Evolutionary conservation across 192 early-diverging fungal species (phyloP).

Genomic region (Coemansia sp.): DNA sequence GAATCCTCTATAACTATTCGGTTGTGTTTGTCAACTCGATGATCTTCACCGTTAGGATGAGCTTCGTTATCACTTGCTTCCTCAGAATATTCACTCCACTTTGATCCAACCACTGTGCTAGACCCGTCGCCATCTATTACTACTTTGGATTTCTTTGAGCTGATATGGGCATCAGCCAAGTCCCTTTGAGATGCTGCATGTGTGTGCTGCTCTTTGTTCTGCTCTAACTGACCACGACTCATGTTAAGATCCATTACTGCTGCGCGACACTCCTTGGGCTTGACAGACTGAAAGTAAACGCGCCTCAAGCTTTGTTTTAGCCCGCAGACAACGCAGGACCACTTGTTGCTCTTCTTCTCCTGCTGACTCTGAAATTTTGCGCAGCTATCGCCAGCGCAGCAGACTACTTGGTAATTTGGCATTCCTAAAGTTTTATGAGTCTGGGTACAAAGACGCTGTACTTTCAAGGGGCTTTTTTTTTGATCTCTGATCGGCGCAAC

Average conservation of each 20-base stretch:
- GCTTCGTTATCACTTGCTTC: not conserved
- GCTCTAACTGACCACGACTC: constrained; percentile 24
- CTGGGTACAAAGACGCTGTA: no score
- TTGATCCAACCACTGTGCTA: constrained; percentile 1
- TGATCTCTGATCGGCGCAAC: no score
- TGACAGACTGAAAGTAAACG: constrained; percentile 42
- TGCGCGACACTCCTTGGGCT: constrained; percentile 40
- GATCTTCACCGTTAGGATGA: not conserved
- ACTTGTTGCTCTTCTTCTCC: constrained; percentile 48
- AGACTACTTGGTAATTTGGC: constrained; percentile 51
- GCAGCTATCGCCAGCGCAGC: constrained; percentile 46
- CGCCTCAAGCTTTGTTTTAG: constrained; percentile 46
- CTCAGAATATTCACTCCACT: constrained; percentile 24
- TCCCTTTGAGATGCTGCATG: not conserved
- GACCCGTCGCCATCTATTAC: not conserved
- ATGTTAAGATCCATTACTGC: constrained; percentile 52
- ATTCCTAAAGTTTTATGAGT: constrained; percentile 9
- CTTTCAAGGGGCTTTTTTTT: no score
- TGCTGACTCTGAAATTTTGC: constrained; percentile 52
- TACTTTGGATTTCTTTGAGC: not conserved
- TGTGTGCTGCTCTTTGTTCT: constrained; percentile 2
- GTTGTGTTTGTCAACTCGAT: constrained; percentile 14
- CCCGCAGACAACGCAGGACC: constrained; percentile 53
- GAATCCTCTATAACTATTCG: constrained; percentile 13
- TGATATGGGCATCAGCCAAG: not conserved